Conservation (phyloP, 1,284 basidiomycete genomes). For the Trichosporon asahii region DNA sequence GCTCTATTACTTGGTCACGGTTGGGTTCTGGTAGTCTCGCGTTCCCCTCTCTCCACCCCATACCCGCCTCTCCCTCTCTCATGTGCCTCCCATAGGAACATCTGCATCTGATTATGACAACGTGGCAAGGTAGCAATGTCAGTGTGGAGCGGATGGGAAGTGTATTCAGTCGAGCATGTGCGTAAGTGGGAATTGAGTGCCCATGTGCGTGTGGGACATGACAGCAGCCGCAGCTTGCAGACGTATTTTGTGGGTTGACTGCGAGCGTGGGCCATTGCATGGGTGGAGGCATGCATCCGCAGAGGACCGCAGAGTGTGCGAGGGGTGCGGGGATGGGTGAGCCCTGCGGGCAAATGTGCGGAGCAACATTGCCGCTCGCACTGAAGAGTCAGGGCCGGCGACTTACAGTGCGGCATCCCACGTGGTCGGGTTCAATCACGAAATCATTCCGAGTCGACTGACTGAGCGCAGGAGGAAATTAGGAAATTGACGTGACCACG, state of each 20-base stretch:
- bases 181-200: not conserved
- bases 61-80: not conserved
- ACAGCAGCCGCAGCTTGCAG: not conserved
- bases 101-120: conserved; percentile 6
- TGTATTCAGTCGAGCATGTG: not conserved
- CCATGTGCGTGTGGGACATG: not conserved
- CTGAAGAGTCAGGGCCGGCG: not conserved
- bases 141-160: not conserved
- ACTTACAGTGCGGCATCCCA: not conserved
- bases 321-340: not conserved
- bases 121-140: not conserved
- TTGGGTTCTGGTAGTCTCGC: not conserved
- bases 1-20: not conserved
- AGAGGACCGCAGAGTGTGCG: not conserved
- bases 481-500: conserved; percentile 6
- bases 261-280: not conserved
- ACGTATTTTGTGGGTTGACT: not conserved
- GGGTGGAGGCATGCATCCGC: not conserved
- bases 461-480: not conserved
- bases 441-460: conserved; percentile 8
- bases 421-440: conserved; percentile 5
- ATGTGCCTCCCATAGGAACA: not conserved
- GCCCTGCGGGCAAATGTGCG: not conserved
- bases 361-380: conserved; percentile 4
- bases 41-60: not conserved